These are phyloP conservation scores for Cicer arietinum DNA, from an alignment of 306 rosid genomes.

Conservation along the genomic window DNA sequence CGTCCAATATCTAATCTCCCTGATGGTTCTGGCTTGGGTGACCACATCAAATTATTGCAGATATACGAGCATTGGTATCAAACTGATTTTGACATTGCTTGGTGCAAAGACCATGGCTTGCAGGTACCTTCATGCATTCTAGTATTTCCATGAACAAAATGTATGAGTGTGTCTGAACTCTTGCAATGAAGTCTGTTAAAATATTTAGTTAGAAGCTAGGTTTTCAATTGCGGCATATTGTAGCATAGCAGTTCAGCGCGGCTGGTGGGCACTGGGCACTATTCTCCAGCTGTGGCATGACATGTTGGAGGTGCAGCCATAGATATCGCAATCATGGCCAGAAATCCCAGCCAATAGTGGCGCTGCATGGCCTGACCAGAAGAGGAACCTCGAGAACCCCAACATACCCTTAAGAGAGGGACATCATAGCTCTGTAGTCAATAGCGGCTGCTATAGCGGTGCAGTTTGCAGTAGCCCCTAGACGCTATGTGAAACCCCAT, in stretches of 20 bases:
- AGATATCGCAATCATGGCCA: neutral
- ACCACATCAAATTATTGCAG: constrained; percentile 90
- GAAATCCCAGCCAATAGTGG: neutral
- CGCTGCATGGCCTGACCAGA: neutral
- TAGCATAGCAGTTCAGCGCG: neutral
- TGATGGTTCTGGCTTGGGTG: constrained; percentile 96
- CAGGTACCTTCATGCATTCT: constrained; percentile 61
- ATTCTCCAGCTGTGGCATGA: neutral
- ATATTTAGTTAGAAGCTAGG: constrained; percentile 17
- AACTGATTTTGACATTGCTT: constrained; percentile 67
- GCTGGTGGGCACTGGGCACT: neutral
- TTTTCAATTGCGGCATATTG: neutral
- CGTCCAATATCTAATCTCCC: constrained; percentile 66
- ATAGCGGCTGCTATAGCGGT: too few relatives aligned
- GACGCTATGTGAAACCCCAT: neutral
- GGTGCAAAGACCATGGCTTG: constrained; percentile 89
- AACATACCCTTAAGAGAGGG: neutral
- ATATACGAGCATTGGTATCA: constrained; percentile 82
- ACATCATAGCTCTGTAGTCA: neutral
- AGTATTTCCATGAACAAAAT: constrained; percentile 25
- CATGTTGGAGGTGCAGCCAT: neutral
- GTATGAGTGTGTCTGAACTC: constrained; percentile 24
- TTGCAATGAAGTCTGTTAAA: constrained; percentile 37
- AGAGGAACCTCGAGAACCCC: neutral
- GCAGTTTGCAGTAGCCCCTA: neutral